phyloP scores from a whole-genome alignment of 441 rosid genomes.

The Erodium chrysanthum region DNA sequence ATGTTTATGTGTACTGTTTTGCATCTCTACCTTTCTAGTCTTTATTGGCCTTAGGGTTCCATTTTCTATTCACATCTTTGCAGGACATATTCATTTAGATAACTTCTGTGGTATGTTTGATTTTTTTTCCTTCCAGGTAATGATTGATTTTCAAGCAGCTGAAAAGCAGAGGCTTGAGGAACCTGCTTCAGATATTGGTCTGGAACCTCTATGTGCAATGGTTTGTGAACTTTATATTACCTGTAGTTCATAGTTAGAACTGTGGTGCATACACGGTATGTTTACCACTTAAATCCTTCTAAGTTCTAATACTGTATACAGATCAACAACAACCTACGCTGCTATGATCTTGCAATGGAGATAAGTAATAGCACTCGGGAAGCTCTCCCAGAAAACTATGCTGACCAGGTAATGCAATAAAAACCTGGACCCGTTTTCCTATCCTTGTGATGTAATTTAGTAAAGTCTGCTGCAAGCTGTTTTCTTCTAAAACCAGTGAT shows the following conservation, averaged over 20 bases:
- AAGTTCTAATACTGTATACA: constrained; percentile 18
- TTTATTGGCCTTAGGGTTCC: neutral
- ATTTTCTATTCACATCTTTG: constrained; percentile 1
- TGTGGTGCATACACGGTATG: constrained; percentile 9
- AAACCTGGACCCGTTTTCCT: neutral
- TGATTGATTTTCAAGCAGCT: constrained; percentile 98
- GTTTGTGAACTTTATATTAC: constrained; percentile 35
- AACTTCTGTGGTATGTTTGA: neutral
- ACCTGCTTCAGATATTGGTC: constrained; percentile 87
- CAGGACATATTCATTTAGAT: neutral
- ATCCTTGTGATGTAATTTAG: neutral
- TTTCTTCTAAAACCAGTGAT: constrained; percentile 13
- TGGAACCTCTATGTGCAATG: constrained; percentile 96
- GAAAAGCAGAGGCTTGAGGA: constrained; percentile 81
- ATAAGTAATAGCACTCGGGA: constrained; percentile 78
- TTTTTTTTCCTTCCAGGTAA: constrained; percentile 49
- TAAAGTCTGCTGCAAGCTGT: neutral
- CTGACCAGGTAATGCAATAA: constrained; percentile 58
- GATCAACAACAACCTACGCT: constrained; percentile 96
- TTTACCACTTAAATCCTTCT: constrained; percentile 5
- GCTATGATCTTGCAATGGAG: constrained; percentile 99
- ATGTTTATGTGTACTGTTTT: too few relatives aligned
- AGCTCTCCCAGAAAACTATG: constrained; percentile 93
- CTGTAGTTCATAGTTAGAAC: constrained; percentile 13
- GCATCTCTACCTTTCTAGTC: too few relatives aligned